Evolutionary conservation across 192 early-diverging fungal species (phyloP), one percentile per base, ranked within the genome.

Genomic region (Gryganskiella cystojenkinii): DNA sequence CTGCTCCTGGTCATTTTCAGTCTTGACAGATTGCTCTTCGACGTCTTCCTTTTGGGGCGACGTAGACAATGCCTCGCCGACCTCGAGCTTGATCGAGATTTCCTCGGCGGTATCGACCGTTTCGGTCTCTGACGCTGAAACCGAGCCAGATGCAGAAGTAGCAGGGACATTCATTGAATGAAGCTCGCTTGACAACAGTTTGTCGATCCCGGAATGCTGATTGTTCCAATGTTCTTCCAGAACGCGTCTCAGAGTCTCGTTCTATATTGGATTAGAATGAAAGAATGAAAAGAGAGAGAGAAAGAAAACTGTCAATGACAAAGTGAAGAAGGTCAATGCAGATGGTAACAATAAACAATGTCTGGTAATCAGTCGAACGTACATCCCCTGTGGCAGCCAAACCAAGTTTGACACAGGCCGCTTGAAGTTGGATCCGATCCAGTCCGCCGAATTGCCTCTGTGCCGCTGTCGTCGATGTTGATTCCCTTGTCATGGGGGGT

Each of bases 401-500:
- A 4, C 74, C 74, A 2, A 47, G 56, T 20, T 78, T 69, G 46
- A 69, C 67, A 47, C 74, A 78, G 9, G 67, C 55, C 17, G 74
- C 50, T 50, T 78, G 74, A 8, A 78, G 74, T n/a, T 78, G 74
- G 17, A 69, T 53, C 40, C 74, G 61, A 28, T 33, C 54, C 40
- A 68, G 24, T 7, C 61, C 61, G 0, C 58, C 40, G 25, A 68
- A 28, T 11, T 73, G 34, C 31, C 28, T 30, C 3, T 54, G 44
- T 13, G 25, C 35, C 1, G 28, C 24, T n/a, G 11, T n/a, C n/a
- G n/a, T n/a, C n/a, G 44, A 51, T 46, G 37, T 50, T 20, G 68
- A n/a, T n/a, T 70, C 53, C 50, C 27, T 55, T 35, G 59, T 62
- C 68, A 70, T 70, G 30, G 17, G 13, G 20, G 55, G 20, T 56